Evolutionary conservation across 306 rosid species (phyloP).

Genomic region (Malus domestica): DNA sequence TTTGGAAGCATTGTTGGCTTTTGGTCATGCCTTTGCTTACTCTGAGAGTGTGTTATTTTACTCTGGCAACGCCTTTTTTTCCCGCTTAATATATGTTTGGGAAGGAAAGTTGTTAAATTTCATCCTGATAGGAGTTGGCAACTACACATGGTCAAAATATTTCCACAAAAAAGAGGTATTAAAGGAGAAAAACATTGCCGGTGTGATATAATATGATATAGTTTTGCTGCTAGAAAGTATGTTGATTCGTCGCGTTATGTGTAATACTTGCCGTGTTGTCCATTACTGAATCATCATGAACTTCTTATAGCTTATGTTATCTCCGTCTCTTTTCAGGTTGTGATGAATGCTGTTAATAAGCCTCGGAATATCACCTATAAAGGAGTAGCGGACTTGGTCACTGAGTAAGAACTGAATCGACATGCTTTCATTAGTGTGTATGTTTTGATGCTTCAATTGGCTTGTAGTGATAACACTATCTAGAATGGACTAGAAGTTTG

Average conservation of each 20-base stretch:
- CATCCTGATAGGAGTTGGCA: neutral
- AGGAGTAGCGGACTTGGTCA: slow-evolving; percentile 91
- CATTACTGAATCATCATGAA: neutral
- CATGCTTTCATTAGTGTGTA: slow-evolving; percentile 4
- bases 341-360: slow-evolving; percentile 93
- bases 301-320: slow-evolving; percentile 1
- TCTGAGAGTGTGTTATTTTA: neutral
- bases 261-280: neutral
- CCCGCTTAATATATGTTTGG: neutral
- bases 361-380: slow-evolving; percentile 77
- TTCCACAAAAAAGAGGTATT: neutral
- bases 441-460: neutral
- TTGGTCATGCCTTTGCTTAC: neutral
- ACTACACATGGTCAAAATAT: neutral
- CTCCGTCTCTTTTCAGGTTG: slow-evolving; percentile 54
- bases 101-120: neutral
- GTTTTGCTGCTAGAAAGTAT: neutral
- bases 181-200: neutral
- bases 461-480: neutral
- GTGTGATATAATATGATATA: neutral
- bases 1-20: neutral
- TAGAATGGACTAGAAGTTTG: neutral
- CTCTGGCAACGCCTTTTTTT: neutral
- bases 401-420: slow-evolving; percentile 70
- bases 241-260: neutral